Evolutionary conservation across 345 rosid genomes (phyloP), one percentile per base, ranked within the genome.

Genomic region (Hypericum androsaemum): DNA sequence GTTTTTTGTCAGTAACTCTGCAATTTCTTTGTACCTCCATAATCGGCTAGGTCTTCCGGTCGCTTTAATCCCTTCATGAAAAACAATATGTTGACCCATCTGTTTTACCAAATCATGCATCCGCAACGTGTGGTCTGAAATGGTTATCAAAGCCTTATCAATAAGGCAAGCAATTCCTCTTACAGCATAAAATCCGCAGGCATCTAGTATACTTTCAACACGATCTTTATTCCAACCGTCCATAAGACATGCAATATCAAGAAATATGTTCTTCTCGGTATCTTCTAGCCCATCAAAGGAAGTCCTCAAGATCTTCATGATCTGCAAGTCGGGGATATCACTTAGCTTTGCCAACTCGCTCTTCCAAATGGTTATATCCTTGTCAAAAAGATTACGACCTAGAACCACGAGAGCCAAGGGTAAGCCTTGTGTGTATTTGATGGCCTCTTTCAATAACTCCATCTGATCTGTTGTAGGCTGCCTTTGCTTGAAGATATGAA

Each of bases 11-110:
- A 63, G 6, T 5, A 58, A 43, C 12, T 35, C n/a, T 12, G 4
- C 6, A 7, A 60, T 47, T 8, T 68, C 64, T 32, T 48, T 10
- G 7, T 12, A 44, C 0, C n/a, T 0, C 62, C 68, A 63, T 16
- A 68, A 48, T 48, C 73, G 48, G 12, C 53, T 64, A 16, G 53
- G 50, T 36, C 7, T 28, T 7, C 57, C 53, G 32, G 32, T 22
- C 32, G 1, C 2, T 22, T 22, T 22, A 22, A 22, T 22, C 32
- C 32, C 32, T 22, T 22, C 32, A 22, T 22, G 32, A 22, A 22
- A 22, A 4, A 4, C 32, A 0, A 40, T 56, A 4, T 63, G 54
- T 0, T 39, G 35, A 16, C 52, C 52, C 52, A 47, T 47, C 8
- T 47, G 32, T 22, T 35, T 15, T 13, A 47, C 3, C 35, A 47